Percentiles rank a stretch among this genome's conserved stretches.
phyloP scores from a whole-genome alignment of 169 alveolate species.

The Plasmodium reichenowi region DNA sequence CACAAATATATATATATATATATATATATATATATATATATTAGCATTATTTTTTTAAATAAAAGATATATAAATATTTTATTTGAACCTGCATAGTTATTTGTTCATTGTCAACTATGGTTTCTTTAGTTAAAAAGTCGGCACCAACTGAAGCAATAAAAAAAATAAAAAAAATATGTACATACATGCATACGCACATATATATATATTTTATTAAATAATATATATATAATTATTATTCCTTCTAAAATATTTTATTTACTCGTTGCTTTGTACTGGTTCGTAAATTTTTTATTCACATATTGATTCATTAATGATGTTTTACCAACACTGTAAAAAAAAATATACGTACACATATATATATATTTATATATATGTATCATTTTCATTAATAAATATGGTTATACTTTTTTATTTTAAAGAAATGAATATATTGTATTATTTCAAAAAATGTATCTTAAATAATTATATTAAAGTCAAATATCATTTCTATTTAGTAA shows the following conservation, averaged over 20 bases:
- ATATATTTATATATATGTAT: too few relatives aligned
- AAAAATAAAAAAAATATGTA: neutral
- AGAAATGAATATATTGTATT: too few relatives aligned
- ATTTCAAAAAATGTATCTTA: too few relatives aligned
- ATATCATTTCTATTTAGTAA: too few relatives aligned
- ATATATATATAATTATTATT: neutral
- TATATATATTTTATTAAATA: constrained; percentile 1
- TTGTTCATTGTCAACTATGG: constrained; percentile 95
- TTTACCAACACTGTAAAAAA: constrained; percentile 95
- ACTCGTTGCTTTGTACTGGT: constrained; percentile 98
- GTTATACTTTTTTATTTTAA: too few relatives aligned
- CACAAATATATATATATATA: neutral
- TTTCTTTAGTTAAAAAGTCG: constrained; percentile 98
- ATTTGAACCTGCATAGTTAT: constrained; percentile 95
- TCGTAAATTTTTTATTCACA: constrained; percentile 96
- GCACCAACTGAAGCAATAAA: constrained; percentile 93
- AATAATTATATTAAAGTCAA: too few relatives aligned
- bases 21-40: neutral
- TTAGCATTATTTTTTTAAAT: too few relatives aligned
- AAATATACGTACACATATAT: neutral
- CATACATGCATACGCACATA: too few relatives aligned
- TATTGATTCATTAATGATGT: constrained; percentile 98
- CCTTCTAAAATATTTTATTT: constrained; percentile 23
- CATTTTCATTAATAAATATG: too few relatives aligned
- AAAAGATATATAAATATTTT: too few relatives aligned